Evolutionary conservation across 2,329 filamentous ascomycete genomes (phyloP).

Genomic region (Pseudogymnoascus sp.): DNA sequence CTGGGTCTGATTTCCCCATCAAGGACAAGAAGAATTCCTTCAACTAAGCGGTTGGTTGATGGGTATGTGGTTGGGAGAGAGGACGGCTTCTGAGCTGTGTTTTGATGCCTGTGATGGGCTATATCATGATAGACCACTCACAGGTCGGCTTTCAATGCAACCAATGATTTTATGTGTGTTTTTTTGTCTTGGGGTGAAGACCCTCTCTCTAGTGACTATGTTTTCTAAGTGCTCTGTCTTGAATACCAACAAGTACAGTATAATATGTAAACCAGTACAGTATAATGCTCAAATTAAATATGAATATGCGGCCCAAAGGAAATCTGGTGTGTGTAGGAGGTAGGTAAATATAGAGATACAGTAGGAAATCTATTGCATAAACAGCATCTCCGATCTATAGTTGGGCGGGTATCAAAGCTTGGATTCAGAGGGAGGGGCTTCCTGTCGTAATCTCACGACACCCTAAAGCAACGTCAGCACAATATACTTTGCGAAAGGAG

Average conservation of each 20-base stretch:
- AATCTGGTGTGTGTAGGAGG: background rate
- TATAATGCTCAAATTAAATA: background rate
- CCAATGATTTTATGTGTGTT: background rate
- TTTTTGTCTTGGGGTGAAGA: background rate
- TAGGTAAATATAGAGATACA: background rate
- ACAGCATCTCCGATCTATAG: background rate
- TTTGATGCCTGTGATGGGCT: background rate
- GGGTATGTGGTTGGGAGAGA: background rate
- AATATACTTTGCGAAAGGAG: background rate
- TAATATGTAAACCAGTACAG: background rate
- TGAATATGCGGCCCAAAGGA: background rate
- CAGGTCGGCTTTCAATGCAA: background rate
- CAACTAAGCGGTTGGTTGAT: background rate
- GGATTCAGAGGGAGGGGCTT: constrained; percentile 18
- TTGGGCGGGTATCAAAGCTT: constrained; percentile 4
- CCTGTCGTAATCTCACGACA: constrained; percentile 44
- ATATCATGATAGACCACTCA: background rate
- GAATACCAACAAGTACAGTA: background rate
- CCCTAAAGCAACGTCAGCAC: constrained; percentile 35
- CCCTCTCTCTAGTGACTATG: background rate
- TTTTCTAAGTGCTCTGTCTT: background rate
- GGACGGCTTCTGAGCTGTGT: background rate
- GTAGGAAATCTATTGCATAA: background rate
- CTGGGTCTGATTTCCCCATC: constrained; percentile 64
- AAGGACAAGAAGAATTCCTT: constrained; percentile 55